phyloP scores from a whole-genome alignment of 2,329 filamentous ascomycete genomes.

The Penicillium glabrum region DNA sequence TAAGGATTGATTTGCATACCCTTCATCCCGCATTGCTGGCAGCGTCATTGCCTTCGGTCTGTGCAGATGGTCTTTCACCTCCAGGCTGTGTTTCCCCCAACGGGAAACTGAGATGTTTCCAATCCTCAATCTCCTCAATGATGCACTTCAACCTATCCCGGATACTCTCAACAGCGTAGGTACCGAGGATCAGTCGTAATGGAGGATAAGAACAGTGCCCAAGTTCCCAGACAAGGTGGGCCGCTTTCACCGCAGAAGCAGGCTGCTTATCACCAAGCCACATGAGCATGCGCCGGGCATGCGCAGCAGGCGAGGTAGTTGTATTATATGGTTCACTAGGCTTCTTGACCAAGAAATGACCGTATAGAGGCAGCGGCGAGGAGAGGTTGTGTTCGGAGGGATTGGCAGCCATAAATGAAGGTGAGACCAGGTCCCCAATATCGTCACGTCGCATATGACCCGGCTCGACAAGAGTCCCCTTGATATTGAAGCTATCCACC shows the following conservation, averaged over 20 bases:
- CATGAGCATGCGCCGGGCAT: conserved; percentile 87
- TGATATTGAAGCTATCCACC: conserved; percentile 86
- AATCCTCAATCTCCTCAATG: conserved; percentile 92
- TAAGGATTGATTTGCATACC: not conserved
- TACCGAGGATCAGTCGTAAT: conserved; percentile 79
- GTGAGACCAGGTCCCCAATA: conserved; percentile 32
- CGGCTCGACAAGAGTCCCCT: conserved; percentile 88
- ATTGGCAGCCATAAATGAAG: conserved; percentile 22
- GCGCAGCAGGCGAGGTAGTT: conserved; percentile 76
- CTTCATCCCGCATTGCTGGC: conserved; percentile 3
- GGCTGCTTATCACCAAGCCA: conserved; percentile 93
- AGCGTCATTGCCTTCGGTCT: conserved; percentile 10
- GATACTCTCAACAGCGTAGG: conserved; percentile 94
- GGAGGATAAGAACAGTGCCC: conserved; percentile 95
- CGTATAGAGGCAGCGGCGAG: conserved; percentile 72
- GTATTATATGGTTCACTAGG: conserved; percentile 78
- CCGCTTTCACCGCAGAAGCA: conserved; percentile 87
- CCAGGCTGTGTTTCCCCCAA: conserved; percentile 32
- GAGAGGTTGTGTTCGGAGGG: conserved; percentile 33
- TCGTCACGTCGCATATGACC: conserved; percentile 87
- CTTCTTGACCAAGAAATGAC: conserved; percentile 87
- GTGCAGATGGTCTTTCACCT: conserved; percentile 4
- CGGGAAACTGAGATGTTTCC: conserved; percentile 79
- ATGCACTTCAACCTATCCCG: conserved; percentile 84
- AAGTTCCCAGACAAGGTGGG: conserved; percentile 90